These are phyloP conservation scores for Polytolypa hystricis DNA, from an alignment of 2,329 filamentous ascomycete species.

Conservation along the genomic window DNA sequence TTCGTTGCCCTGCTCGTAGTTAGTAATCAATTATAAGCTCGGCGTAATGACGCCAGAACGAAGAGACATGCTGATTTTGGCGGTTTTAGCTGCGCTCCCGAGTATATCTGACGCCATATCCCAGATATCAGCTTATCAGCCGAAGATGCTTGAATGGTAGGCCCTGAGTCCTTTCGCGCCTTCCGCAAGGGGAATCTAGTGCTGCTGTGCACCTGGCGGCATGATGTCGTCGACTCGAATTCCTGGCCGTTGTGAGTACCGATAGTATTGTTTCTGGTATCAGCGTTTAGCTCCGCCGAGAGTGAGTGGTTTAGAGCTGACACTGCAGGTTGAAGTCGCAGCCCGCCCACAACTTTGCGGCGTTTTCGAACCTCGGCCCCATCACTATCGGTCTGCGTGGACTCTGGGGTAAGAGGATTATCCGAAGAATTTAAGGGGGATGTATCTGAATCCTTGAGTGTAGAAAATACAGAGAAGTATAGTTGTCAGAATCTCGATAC, in stretches of 20 bases:
- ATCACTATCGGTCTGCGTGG: no score
- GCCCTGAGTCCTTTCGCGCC: conserved; percentile 17
- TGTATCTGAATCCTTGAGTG: no score
- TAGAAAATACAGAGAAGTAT: no score
- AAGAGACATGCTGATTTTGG: conserved; percentile 11
- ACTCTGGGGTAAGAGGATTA: no score
- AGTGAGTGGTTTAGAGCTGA: no score
- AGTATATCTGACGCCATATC: conserved; percentile 40
- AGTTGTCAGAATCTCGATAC: no score
- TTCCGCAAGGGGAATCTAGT: conserved; percentile 18
- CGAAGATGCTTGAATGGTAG: conserved; percentile 36
- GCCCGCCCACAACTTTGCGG: conserved; percentile 23
- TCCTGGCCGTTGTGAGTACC: no score
- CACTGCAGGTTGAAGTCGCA: conserved; percentile 16
- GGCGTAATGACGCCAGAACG: background rate
- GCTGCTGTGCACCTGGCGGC: conserved; percentile 17
- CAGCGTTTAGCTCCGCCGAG: no score
- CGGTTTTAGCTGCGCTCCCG: conserved; percentile 13
- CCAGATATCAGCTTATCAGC: conserved; percentile 39
- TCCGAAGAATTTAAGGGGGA: no score
- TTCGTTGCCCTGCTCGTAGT: background rate
- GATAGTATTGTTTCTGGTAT: no score
- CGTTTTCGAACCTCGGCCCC: no score
- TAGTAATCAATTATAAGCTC: background rate
- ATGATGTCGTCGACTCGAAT: conserved; percentile 5